These are phyloP conservation scores for Porcisia hertigi DNA, from an alignment of 208 protist genomes.

Conservation along the genomic window DNA sequence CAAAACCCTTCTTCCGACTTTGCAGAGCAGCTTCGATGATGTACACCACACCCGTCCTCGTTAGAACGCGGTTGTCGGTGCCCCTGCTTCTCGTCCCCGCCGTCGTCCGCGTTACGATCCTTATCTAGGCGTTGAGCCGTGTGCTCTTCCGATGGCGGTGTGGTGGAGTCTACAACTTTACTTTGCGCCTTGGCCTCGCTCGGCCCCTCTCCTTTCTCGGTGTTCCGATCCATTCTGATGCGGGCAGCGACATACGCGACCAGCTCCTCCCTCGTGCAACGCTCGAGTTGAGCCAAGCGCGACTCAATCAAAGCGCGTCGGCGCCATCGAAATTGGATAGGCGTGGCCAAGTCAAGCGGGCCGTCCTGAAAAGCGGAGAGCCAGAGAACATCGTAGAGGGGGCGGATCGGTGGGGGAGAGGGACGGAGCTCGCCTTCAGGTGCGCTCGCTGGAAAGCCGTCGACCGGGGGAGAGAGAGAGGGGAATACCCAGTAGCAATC, in stretches of 20 bases:
- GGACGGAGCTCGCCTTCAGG: background rate
- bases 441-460: background rate
- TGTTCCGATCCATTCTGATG: constrained; percentile 17
- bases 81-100: background rate
- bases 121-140: background rate
- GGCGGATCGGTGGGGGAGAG: background rate
- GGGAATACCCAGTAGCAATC: constrained; percentile 45
- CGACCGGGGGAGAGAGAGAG: background rate
- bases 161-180: background rate
- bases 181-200: background rate
- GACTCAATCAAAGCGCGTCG: constrained; percentile 49
- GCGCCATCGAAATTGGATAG: constrained; percentile 39
- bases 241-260: constrained; percentile 34
- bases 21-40: background rate
- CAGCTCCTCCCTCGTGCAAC: constrained; percentile 42
- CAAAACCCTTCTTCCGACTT: background rate
- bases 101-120: background rate
- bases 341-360: constrained; percentile 47
- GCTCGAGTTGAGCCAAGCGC: constrained; percentile 50
- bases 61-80: background rate
- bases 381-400: constrained; percentile 36
- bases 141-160: background rate
- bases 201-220: background rate
- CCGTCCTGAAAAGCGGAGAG: constrained; percentile 73
- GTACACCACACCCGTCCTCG: background rate